These are phyloP conservation scores for Saccharomycopsis sp. DNA, from an alignment of 805 yeast species.

Conservation along the genomic window DNA sequence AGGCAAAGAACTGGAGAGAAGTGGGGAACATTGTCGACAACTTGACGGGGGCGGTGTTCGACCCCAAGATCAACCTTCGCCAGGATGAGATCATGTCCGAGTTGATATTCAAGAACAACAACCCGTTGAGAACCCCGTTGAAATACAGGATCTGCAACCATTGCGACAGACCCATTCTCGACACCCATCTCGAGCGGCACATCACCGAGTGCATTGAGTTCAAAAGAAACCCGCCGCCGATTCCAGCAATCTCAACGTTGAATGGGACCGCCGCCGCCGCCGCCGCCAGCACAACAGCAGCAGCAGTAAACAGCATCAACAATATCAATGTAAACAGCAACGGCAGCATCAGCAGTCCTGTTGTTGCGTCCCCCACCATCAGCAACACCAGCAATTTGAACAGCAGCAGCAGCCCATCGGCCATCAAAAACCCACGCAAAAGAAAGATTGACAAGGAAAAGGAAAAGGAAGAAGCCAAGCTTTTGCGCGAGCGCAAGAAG, in stretches of 20 bases:
- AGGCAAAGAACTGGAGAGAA: conserved; percentile 30
- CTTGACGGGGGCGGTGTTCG: conserved; percentile 7
- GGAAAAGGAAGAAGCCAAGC: conserved; percentile 19
- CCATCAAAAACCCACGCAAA: conserved; percentile 15
- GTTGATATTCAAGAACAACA: conserved; percentile 20
- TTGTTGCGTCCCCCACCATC: conserved; percentile 6
- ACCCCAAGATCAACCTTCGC: neutral
- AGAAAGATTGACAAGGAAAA: conserved; percentile 18
- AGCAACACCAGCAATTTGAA: too few relatives aligned
- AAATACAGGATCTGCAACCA: conserved; percentile 39
- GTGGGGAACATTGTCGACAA: conserved; percentile 27
- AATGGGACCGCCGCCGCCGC: neutral
- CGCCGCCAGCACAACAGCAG: neutral
- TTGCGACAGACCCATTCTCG: conserved; percentile 39
- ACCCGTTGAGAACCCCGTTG: conserved; percentile 33
- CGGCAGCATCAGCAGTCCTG: neutral
- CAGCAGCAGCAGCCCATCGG: conserved; percentile 2
- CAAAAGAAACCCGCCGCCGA: conserved; percentile 22
- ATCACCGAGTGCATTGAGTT: conserved; percentile 31
- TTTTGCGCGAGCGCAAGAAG: conserved; percentile 19
- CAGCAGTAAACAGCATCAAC: too few relatives aligned
- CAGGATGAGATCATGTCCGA: conserved; percentile 6
- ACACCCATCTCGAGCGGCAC: conserved; percentile 31
- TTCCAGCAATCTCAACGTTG: neutral
- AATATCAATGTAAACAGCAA: neutral